Evolutionary conservation across 1,284 basidiomycete species (phyloP), one percentile per base, ranked within the genome.

Genomic region (Rhodotorula sp.): DNA sequence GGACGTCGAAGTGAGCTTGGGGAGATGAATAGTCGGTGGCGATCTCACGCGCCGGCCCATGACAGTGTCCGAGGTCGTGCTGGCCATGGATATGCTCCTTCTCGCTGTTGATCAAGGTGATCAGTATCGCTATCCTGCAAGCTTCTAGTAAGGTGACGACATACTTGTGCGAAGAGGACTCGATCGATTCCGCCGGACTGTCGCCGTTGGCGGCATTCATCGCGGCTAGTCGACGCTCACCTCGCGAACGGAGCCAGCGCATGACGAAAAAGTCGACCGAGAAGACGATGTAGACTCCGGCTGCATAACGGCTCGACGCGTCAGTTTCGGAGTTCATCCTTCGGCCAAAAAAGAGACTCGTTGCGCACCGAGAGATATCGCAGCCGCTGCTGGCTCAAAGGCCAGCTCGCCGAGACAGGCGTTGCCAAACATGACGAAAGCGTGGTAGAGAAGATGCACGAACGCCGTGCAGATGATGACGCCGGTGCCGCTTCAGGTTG

Each of bases 381-480:
- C 82, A 0, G 83, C 79, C 0, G 80, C 80, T 0, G 81, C 80
- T 0, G 83, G 79, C 57, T 84, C 82, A 74, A 81, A 84, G 4
- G 67, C 70, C 6, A 84, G 76, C 23, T 81, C 78, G 2, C 83
- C 81, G 31, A 84, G 71, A 71, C 83, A 84, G n/a, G 80, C 78
- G 76, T 82, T 82, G 64, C 69, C 67, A 50, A 76, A 76, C 75
- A 76, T 75, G 60, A 82, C 70, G 68, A 84, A 82, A 2, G 81
- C 80, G 72, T 83, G 82, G 72, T 79, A 81, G 1, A 84, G 78
- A 0, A 84, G 77, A 67, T 84, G 83, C 34, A 81, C 80, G 67
- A 84, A 84, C 0, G 83, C 83, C 0, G 83, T 84, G 7, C 79
- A 79, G 50, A 84, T 73, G 71, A 84, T 83, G 68, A 84, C 79